phyloP scores from a whole-genome alignment of 345 rosid species.

The Pistacia vera region DNA sequence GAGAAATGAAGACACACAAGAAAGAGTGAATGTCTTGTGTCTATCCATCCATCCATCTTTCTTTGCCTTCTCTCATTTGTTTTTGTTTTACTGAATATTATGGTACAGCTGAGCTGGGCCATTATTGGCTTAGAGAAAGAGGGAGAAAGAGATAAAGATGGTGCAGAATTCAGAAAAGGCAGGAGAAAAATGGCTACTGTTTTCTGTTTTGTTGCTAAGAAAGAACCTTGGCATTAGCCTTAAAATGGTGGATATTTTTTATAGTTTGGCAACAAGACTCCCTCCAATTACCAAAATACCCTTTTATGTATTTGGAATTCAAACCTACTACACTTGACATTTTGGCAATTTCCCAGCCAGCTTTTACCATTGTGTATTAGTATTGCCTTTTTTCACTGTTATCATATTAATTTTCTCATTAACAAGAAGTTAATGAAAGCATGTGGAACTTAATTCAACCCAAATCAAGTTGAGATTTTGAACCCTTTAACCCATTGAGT shows the following conservation, averaged over 20 bases:
- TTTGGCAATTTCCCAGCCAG: no score
- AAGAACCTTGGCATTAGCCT: conserved; percentile 4
- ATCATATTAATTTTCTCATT: not conserved
- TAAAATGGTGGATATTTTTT: not conserved
- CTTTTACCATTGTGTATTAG: not conserved
- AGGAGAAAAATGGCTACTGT: conserved; percentile 29
- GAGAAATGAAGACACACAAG: conserved; percentile 29
- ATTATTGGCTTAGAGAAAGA: conserved; percentile 12
- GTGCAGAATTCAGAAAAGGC: conserved; percentile 17
- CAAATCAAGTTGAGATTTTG: not conserved
- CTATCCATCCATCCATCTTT: conserved; percentile 23
- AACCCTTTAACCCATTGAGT: not conserved
- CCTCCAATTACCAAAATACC: not conserved
- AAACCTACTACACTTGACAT: not conserved
- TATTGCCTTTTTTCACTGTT: not conserved
- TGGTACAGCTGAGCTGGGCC: conserved; percentile 32
- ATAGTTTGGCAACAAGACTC: not conserved
- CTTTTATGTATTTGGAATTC: not conserved
- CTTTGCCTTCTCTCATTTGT: conserved; percentile 5
- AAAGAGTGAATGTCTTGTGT: not conserved
- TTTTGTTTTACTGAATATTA: not conserved
- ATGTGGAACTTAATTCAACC: not conserved
- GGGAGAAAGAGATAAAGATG: not conserved
- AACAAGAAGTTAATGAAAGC: not conserved
- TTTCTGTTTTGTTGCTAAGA: conserved; percentile 7